Evolutionary conservation across 805 yeast genomes (phyloP), one percentile per base, ranked within the genome.

Genomic region (Komagataella pastoris): DNA sequence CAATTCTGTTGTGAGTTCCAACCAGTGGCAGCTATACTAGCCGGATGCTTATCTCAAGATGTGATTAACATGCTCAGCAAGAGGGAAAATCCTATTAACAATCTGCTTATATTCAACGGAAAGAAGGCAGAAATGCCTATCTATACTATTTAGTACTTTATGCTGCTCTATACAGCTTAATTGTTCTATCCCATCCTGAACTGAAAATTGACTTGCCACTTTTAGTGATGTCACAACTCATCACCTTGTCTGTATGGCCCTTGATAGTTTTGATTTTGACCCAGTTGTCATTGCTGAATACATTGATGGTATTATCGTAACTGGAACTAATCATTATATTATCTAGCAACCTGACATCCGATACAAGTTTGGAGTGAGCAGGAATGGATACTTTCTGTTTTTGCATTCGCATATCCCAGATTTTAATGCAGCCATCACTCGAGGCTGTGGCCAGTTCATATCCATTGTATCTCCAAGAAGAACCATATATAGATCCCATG

Each of bases 31-130:
- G 95, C 98, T 0, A 77, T 93, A 1, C 58, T 91, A 6, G 99
- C 98, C 5, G 99, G 98, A 1, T 75, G 88, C 1, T 66, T 91
- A 21, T 85, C 95, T 2, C 99, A 93, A 66, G 97, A 90, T 63
- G 83, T 88, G 12, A 85, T 93, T 48, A 93, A 93, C 67, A 80
- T 75, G 51, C 65, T 91, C 50, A 84, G 93, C 47, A 77, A 78
- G 57, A 79, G 82, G 57, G 89, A 87, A 58, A 73, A 81, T 46
- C 96, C 97, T 2, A 72, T 90, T 44, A 90, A 88, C 62, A 93
- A 93, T 62, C 72, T 87, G 50, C 72, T 86, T 56, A 67, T 91
- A 1, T 72, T 90, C 44, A 96, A 93, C 67, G 89, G 91, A 8
- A 65, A 73, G 17, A 72, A 73, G 17, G 74, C 81, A 47, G 83